Percentiles rank a stretch among this genome's conserved stretches.
phyloP scores from a whole-genome alignment of 176 grass and related monocot genomes.

The Chrysopogon serrulatus region DNA sequence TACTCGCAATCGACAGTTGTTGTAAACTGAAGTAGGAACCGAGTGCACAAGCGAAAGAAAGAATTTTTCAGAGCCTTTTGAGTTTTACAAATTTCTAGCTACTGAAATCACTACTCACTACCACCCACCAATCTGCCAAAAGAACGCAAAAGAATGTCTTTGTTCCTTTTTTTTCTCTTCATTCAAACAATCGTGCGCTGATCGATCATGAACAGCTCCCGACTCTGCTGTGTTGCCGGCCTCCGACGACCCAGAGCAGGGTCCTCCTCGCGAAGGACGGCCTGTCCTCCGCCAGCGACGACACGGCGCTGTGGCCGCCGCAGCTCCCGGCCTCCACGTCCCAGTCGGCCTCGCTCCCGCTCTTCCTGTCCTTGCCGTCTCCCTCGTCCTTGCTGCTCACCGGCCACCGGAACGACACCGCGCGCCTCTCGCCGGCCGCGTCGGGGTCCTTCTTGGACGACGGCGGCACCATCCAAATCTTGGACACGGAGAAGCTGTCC shows the following conservation, averaged over 20 bases:
- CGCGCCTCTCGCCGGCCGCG: constrained; percentile 39
- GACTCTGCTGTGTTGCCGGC: constrained; percentile 47
- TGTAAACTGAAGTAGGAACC: not conserved
- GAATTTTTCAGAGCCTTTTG: not conserved
- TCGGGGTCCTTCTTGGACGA: constrained; percentile 17
- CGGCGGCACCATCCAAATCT: constrained; percentile 67
- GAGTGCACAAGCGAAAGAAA: not conserved
- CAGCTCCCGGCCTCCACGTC: constrained; percentile 80
- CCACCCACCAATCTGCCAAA: not conserved
- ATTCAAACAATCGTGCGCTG: not conserved
- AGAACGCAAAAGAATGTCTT: not conserved
- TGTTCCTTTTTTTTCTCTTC: not conserved
- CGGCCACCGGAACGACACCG: constrained; percentile 79
- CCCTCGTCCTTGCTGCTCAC: constrained; percentile 14
- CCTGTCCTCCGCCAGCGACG: constrained; percentile 60
- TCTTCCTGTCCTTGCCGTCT: constrained; percentile 12
- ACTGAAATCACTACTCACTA: not conserved
- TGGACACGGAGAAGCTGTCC: constrained; percentile 87
- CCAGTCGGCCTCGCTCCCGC: constrained; percentile 59
- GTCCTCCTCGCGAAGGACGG: constrained; percentile 80
- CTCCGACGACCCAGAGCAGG: constrained; percentile 81
- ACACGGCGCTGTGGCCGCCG: constrained; percentile 36
- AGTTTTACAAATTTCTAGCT: constrained; percentile 34
- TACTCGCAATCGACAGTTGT: not conserved
- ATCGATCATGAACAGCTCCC: constrained; percentile 41